A percentile compares a stretch with the other conserved stretches of the same genome.
Evolutionary conservation across 208 protist genomes (phyloP).

Genomic region (Acanthamoeba healyi): DNA sequence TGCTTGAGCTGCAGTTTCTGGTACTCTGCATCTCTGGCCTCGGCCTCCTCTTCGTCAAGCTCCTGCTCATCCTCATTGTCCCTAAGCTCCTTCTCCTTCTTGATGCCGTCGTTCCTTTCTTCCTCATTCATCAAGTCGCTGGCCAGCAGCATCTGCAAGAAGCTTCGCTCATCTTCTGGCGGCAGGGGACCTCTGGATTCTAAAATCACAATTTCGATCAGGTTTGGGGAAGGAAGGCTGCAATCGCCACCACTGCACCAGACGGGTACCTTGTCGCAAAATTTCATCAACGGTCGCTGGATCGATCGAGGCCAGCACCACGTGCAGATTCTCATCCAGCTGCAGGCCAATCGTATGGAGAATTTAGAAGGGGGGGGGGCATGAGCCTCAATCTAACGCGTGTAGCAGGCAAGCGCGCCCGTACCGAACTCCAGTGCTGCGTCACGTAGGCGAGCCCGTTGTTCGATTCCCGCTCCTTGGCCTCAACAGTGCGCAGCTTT

Average conservation of each 20-base stretch:
- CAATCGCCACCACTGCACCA: too few species aligned
- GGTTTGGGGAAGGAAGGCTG: too few species aligned
- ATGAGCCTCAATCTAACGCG: too few species aligned
- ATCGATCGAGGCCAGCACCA: not conserved
- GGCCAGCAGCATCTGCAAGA: constrained; percentile 15
- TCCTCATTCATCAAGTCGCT: too few species aligned
- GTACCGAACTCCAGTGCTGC: constrained; percentile 15
- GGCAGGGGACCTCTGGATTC: not conserved
- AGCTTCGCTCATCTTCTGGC: not conserved
- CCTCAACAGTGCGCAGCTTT: not conserved
- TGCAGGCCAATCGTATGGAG: not conserved
- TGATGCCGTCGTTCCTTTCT: constrained; percentile 4
- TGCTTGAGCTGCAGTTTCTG: not conserved
- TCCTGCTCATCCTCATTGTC: constrained; percentile 22
- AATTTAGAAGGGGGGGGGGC: too few species aligned
- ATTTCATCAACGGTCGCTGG: constrained; percentile 1
- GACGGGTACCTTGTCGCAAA: not conserved
- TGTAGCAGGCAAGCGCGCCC: too few species aligned
- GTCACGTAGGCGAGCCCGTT: not conserved
- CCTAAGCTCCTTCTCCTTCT: constrained; percentile 18
- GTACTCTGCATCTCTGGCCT: not conserved
- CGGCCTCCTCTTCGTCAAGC: not conserved
- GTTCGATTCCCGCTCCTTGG: not conserved
- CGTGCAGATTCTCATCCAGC: constrained; percentile 39
- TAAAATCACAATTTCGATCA: too few species aligned